Base-by-base conservation (phyloP, 2,329 filamentous ascomycete species). In the Chaetomium sp. region DNA sequence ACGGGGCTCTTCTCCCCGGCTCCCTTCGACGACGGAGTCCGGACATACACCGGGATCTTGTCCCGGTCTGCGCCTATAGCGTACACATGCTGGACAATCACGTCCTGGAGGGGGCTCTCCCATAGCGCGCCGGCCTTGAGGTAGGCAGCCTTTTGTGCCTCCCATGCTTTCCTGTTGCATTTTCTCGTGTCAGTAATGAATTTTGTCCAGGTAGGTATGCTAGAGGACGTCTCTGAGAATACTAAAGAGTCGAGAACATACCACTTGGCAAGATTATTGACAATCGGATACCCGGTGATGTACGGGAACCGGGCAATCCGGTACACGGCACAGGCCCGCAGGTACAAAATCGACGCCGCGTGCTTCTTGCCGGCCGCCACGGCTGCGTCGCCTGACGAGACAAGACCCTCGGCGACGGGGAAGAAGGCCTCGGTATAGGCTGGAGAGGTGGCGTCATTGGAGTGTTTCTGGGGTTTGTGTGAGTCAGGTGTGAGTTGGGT, bases 291-390 rank as follows among this genome's bases (percentile, higher is more conserved):
- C 3, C 66, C 61, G 3, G 72, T 69, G 60, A 79, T 72, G 62
- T 79, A 79, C 3, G 87, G 87, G 65, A 91, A 90, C 12, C 87
- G 79, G 0, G 85, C 78, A 61, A 91, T 89, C 52, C 87, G 79
- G 69, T 88, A 85, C n/a, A 90, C 76, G 33, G 85, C 82, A 27
- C 86, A 86, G 5, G 85, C 85, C 27, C 87, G 82, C n/a, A 88
- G 76, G 68, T 85, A 88, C 14, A 86, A 74, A 38, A 79, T 79
- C 4, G 79, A 80, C 1, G 86, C 85, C 43, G 76, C 75, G 41
- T 75, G 73, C 4, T 66, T 67, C 55, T 85, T 74, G 34, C 76
- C 79, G 2, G 71, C 67, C 7, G 71, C 64, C 41, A 79, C 71
- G 0, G 78, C 77, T 33, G 75, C 69, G 59, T 80, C 75, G 14